Conservation (phyloP, 805 yeast species). For the Pichia kluyveri region DNA sequence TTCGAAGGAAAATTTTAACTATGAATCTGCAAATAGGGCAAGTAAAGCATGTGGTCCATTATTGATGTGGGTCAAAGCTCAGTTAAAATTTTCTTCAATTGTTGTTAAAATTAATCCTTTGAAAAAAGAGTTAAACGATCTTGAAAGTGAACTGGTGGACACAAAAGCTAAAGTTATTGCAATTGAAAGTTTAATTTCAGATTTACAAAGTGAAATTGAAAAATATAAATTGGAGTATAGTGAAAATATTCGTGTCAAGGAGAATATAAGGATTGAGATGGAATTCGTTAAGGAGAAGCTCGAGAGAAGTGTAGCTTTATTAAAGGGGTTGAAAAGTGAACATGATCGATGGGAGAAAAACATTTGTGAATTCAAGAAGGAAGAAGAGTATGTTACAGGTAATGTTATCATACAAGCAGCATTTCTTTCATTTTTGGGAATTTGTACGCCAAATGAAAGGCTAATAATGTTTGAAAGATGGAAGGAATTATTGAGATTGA, state of each 20-base stretch:
- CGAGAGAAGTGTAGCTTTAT: slow-evolving; percentile 47
- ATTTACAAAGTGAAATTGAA: slow-evolving; percentile 62
- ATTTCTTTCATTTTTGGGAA: slow-evolving; percentile 52
- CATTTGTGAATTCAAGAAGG: slow-evolving; percentile 39
- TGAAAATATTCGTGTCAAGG: slow-evolving; percentile 67
- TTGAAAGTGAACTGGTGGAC: slow-evolving; percentile 53
- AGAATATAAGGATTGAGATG: slow-evolving; percentile 67
- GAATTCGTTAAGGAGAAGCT: slow-evolving; percentile 49
- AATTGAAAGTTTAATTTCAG: slow-evolving; percentile 71
- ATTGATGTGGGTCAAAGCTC: slow-evolving; percentile 83
- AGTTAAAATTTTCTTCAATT: slow-evolving; percentile 65
- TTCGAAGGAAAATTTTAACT: slow-evolving; percentile 54
- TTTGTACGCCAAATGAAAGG: slow-evolving; percentile 29
- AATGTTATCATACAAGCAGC: slow-evolving; percentile 58
- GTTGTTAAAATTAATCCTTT: slow-evolving; percentile 69
- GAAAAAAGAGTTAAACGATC: slow-evolving; percentile 46
- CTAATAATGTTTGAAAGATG: slow-evolving; percentile 14
- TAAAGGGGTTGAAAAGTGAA: slow-evolving; percentile 59
- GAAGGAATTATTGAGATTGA: slow-evolving; percentile 22
- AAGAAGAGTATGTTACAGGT: slow-evolving; percentile 47
- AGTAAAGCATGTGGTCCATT: slow-evolving; percentile 94
- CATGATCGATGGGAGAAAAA: slow-evolving; percentile 65
- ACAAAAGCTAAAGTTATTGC: slow-evolving; percentile 66
- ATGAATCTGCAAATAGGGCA: slow-evolving; percentile 73
- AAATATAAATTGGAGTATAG: slow-evolving; percentile 62